Conservation (phyloP, 768 basidiomycete genomes). For the Lyophyllum shimeji region DNA sequence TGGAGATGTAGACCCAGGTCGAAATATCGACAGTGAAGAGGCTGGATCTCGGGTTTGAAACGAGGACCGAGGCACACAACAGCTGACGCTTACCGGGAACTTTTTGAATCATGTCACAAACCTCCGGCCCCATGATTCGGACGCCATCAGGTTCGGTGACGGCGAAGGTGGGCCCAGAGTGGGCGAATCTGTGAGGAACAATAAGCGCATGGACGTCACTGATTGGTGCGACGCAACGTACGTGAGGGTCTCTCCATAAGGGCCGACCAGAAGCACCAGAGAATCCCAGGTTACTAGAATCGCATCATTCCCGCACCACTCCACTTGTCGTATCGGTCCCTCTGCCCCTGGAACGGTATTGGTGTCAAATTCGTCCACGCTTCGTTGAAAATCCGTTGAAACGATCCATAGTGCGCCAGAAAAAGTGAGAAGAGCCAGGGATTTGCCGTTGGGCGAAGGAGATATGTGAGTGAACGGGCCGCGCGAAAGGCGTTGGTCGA, state of each 20-base stretch:
- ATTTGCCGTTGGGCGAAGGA: conserved; percentile 93
- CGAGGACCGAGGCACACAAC: neutral
- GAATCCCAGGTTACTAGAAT: conserved; percentile 84
- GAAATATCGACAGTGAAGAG: conserved; percentile 80
- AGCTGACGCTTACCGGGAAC: conserved; percentile 67
- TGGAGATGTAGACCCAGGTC: conserved; percentile 89
- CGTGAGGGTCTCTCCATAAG: conserved; percentile 85
- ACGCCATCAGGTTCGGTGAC: conserved; percentile 90
- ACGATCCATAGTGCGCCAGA: conserved; percentile 85
- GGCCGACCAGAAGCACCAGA: conserved; percentile 84
- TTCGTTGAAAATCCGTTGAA: conserved; percentile 90
- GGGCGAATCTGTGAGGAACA: conserved; percentile 61
- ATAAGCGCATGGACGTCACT: conserved; percentile 4
- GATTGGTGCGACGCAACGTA: conserved; percentile 36
- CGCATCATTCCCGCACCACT: conserved; percentile 97
- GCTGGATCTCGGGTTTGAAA: conserved; percentile 37
- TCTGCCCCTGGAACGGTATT: conserved; percentile 50
- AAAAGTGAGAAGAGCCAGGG: conserved; percentile 79
- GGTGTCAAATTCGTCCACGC: conserved; percentile 85
- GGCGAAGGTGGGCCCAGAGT: conserved; percentile 71
- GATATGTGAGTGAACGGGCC: conserved; percentile 89
- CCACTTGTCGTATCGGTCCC: conserved; percentile 66
- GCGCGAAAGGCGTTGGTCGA: conserved; percentile 85
- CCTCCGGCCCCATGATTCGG: conserved; percentile 75
- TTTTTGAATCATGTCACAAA: conserved; percentile 89